Base-by-base conservation (phyloP, 2,329 filamentous ascomycete species). In the Karstenula rhodostoma region DNA sequence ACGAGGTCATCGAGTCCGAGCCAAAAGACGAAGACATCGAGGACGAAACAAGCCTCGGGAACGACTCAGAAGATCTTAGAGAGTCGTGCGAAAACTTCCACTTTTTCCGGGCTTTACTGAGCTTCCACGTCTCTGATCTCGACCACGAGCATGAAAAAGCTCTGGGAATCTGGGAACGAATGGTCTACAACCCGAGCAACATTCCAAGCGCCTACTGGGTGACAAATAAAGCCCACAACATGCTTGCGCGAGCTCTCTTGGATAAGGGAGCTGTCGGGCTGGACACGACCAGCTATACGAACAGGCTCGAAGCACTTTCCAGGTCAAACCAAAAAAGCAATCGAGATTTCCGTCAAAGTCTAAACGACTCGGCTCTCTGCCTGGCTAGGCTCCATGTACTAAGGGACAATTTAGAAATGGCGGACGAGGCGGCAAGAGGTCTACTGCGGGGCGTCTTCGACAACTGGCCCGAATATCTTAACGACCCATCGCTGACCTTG, bases 381-480 rank as follows among this genome's bases (percentile, higher is more conserved):
- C 25, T 40, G 23, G 37, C 56, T 22, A 42, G 43, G 17, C 35
- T 43, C 1, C 33, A 43, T 42, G 19, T 47, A 22, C 33, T 57
- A 22, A 27, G 19, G 9, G 55, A 35, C 19, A 51, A 51, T 13
- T 9, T 10, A 22, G 17, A 57, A 6, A 3, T 32, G 17, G 55
- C 55, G 3, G 43, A 25, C 23, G 22, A 40, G n/a, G 55, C 51
- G 23, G 55, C 40, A 29, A 56, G 43, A 43, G 33, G 5, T n/a
- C 46, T 35, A 9, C 44, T 60, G 25, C 35, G 51, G 12, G 22
- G 58, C n/a, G 47, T 56, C 4, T 60, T 60, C 35, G 58, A 60
- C 27, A 29, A 47, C 23, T 60, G 58, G 58, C 58, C 58, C 10
- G 52, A 56, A 50, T 37, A 58, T 19, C 10, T 40, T 5, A 23